Conservation (phyloP, 1,284 basidiomycete species). For the Rhodofomes roseus region DNA sequence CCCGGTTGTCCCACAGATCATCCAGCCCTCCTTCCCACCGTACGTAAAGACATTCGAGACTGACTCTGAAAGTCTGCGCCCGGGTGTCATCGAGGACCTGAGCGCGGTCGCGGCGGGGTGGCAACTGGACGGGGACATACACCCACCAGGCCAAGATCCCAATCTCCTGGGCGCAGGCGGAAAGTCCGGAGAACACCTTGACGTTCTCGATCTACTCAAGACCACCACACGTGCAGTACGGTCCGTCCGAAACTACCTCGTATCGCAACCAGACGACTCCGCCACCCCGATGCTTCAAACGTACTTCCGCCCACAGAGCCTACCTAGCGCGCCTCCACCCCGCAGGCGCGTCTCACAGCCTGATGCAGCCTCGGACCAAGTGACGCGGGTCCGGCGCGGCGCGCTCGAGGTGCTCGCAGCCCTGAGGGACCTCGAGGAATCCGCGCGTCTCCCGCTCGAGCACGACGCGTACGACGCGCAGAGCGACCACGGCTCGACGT, state of each 20-base stretch:
- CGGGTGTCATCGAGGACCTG: constrained; percentile 70
- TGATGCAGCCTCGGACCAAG: constrained; percentile 44
- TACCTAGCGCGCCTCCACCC: constrained; percentile 33
- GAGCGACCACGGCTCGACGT: constrained; percentile 50
- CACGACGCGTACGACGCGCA: constrained; percentile 76
- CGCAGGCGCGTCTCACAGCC: constrained; percentile 37
- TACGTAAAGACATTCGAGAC: constrained; percentile 62
- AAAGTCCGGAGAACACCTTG: constrained; percentile 26
- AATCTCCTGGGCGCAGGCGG: constrained; percentile 24
- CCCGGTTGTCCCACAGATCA: constrained; percentile 48
- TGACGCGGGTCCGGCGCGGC: constrained; percentile 63
- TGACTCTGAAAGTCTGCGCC: constrained; percentile 68
- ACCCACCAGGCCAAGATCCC: constrained; percentile 16
- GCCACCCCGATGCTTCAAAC: constrained; percentile 44
- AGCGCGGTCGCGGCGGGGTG: constrained; percentile 55
- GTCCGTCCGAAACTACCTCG: constrained; percentile 75
- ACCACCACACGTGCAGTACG: constrained; percentile 75
- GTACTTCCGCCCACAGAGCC: constrained; percentile 43
- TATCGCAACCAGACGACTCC: constrained; percentile 74
- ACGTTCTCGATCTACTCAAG: constrained; percentile 67
- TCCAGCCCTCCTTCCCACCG: constrained; percentile 43
- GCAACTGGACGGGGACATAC: constrained; percentile 34
- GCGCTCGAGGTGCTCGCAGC: constrained; percentile 75
- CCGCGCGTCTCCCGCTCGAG: constrained; percentile 56
- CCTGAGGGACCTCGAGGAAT: constrained; percentile 69